Evolutionary conservation across 2,329 filamentous ascomycete genomes (phyloP).

Genomic region (Colletotrichum orchidophilum): DNA sequence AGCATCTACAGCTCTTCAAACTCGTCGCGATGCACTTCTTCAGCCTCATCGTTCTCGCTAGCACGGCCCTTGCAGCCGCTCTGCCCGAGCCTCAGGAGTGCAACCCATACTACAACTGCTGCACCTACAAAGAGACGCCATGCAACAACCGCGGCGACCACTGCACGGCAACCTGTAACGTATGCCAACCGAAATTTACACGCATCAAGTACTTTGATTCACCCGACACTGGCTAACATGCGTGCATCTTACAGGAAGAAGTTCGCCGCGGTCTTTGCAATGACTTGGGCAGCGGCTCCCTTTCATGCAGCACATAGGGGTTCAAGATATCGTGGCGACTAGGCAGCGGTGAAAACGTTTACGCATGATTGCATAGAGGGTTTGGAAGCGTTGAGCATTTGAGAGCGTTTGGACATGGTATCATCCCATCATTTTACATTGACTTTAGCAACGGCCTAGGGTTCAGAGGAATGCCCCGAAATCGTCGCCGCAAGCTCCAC

Average conservation of each 20-base stretch:
- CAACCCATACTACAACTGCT: slow-evolving; percentile 4
- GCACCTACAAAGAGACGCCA: neutral
- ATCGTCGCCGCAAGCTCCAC: too few relatives aligned
- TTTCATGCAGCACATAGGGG: neutral
- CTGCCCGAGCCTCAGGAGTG: neutral
- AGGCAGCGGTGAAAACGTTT: too few relatives aligned
- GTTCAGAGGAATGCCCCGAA: neutral
- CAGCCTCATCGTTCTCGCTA: neutral
- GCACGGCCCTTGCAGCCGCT: neutral
- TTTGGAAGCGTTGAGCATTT: neutral
- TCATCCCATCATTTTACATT: neutral
- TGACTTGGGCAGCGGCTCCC: neutral
- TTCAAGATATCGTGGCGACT: too few relatives aligned
- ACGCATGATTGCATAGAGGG: neutral
- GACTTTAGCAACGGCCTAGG: neutral
- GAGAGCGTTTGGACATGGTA: neutral
- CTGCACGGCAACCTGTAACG: neutral
- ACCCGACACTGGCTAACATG: neutral
- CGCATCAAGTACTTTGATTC: too few relatives aligned
- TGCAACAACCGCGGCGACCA: neutral
- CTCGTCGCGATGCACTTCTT: neutral
- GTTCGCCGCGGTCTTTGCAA: neutral
- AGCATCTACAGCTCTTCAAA: neutral
- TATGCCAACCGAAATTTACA: neutral
- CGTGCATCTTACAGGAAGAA: neutral